Evolutionary conservation across 805 yeast genomes (phyloP).

Genomic region (Yarrowia porcina): DNA sequence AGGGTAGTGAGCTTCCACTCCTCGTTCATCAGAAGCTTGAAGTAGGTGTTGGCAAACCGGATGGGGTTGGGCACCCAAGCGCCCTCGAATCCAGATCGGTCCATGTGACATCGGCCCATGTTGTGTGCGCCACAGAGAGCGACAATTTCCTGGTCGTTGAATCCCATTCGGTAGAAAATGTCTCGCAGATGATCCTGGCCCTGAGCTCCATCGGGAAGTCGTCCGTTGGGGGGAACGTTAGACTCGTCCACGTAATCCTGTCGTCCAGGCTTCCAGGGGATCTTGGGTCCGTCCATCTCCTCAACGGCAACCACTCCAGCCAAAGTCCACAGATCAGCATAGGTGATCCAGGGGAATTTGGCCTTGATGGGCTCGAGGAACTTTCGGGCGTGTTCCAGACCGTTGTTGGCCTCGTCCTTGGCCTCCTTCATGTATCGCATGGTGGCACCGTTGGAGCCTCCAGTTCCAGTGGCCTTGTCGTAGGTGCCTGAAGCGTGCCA

Average conservation of each 20-base stretch:
- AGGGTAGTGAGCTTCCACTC: constrained; percentile 49
- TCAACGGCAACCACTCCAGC: constrained; percentile 67
- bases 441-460: constrained; percentile 55
- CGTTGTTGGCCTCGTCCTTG: constrained; percentile 47
- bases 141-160: constrained; percentile 60
- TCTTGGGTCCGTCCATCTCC: constrained; percentile 62
- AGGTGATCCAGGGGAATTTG: constrained; percentile 57
- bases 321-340: constrained; percentile 69
- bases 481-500: constrained; percentile 87
- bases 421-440: constrained; percentile 50
- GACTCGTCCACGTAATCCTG: constrained; percentile 54
- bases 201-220: constrained; percentile 57
- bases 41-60: constrained; percentile 71
- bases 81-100: constrained; percentile 77
- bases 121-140: constrained; percentile 61
- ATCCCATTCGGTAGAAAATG: constrained; percentile 58
- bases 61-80: constrained; percentile 88
- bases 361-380: constrained; percentile 54
- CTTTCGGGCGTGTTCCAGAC: constrained; percentile 51
- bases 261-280: constrained; percentile 76
- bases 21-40: constrained; percentile 51
- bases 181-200: constrained; percentile 54
- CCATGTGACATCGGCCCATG: constrained; percentile 59
- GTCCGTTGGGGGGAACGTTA: constrained; percentile 59
- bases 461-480: constrained; percentile 51